phyloP scores from a whole-genome alignment of 2,329 filamentous ascomycete species.

The Alternaria sp. region DNA sequence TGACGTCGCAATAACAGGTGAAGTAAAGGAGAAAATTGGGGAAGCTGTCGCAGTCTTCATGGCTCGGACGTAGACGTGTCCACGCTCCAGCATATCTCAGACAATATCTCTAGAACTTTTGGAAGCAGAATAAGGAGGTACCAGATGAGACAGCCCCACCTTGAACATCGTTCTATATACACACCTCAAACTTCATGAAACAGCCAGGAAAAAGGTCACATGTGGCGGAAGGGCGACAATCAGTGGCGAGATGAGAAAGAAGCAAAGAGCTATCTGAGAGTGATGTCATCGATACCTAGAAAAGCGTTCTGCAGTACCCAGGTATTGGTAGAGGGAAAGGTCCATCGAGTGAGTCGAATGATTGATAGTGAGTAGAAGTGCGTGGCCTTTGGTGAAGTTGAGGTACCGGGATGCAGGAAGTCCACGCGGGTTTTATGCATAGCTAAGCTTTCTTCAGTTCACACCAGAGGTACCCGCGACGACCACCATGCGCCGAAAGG shows the following conservation, averaged over 20 bases:
- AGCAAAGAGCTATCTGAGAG: not conserved
- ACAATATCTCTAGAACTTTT: not conserved
- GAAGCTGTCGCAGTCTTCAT: not conserved
- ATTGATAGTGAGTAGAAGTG: not conserved
- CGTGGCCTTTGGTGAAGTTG: not conserved
- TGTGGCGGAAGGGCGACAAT: not conserved
- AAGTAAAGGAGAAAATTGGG: not conserved
- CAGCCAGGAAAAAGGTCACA: not conserved
- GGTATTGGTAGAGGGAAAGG: not conserved
- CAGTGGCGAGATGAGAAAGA: not conserved
- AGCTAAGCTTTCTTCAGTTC: not conserved
- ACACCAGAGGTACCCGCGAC: not conserved
- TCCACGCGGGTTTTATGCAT: not conserved
- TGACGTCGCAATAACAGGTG: not conserved
- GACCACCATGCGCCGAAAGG: not conserved
- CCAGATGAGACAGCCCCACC: not conserved
- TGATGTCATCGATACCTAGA: not conserved
- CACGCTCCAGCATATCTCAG: not conserved
- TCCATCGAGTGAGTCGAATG: not conserved
- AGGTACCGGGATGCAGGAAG: not conserved
- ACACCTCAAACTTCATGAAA: not conserved
- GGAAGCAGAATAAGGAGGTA: not conserved
- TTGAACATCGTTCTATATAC: not conserved
- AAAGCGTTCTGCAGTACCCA: not conserved
- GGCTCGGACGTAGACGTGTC: not conserved